These are phyloP conservation scores for Raffaelea deltoideospora DNA, from an alignment of 2,329 filamentous ascomycete species.

Conservation along the genomic window DNA sequence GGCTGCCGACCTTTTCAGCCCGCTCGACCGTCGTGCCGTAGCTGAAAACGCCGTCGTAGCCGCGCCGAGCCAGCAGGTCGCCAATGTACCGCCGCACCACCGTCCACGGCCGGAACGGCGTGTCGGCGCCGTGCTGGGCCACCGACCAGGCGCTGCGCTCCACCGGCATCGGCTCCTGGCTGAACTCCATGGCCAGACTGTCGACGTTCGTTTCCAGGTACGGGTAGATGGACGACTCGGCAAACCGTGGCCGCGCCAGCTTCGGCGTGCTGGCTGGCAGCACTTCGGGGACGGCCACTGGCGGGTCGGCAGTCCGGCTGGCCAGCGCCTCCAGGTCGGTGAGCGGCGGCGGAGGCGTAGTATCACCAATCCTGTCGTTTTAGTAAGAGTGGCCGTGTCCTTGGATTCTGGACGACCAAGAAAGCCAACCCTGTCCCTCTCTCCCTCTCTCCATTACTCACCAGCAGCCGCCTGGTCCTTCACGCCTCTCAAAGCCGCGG, in stretches of 20 bases:
- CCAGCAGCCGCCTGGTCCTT: conserved; percentile 29
- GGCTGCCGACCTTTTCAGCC: conserved; percentile 30
- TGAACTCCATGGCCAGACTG: conserved; percentile 41
- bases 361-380: conserved; percentile 34
- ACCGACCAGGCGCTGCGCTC: conserved; percentile 18
- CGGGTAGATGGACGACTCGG: conserved; percentile 6
- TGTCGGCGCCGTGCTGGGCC: conserved; percentile 34
- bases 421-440: neutral
- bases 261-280: conserved; percentile 31
- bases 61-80: conserved; percentile 23
- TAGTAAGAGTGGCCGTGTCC: too few species aligned
- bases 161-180: conserved; percentile 3
- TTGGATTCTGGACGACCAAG: too few species aligned
- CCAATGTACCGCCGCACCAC: conserved; percentile 39
- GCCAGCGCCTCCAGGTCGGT: conserved; percentile 23
- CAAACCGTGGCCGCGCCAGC: conserved; percentile 8
- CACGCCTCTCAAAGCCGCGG: conserved; percentile 25
- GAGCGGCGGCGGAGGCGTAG: conserved; percentile 19
- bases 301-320: conserved; percentile 28
- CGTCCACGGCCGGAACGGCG: conserved; percentile 47
- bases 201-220: conserved; percentile 39
- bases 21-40: conserved; percentile 48
- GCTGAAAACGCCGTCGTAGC: conserved; percentile 23
- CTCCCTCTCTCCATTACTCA: too few species aligned
- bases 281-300: conserved; percentile 25